Conservation (phyloP, 352 stramenopile species). For the Pythium chondricola region DNA sequence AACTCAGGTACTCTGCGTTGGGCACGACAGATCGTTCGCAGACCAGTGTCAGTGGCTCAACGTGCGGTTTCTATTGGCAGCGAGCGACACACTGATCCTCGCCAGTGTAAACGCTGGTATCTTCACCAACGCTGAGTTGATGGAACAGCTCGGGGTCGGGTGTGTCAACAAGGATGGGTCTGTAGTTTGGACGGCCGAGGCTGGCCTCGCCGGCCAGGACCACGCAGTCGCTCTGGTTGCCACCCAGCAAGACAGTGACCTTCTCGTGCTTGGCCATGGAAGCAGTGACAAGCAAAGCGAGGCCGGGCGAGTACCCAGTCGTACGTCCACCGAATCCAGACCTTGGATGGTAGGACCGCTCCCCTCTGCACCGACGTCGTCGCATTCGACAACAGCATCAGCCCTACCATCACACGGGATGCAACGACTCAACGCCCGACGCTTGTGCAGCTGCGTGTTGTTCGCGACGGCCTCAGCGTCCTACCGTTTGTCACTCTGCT, state of each 20-base stretch:
- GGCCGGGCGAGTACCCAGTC: slow-evolving; percentile 4
- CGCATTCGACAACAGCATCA: slow-evolving; percentile 1
- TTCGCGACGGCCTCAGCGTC: neutral
- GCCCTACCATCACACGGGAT: slow-evolving; percentile 1
- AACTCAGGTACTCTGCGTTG: slow-evolving; percentile 7
- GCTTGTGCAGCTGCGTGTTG: slow-evolving; percentile 1
- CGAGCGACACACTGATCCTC: slow-evolving; percentile 4
- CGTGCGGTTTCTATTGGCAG: neutral
- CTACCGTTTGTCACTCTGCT: slow-evolving; percentile 1
- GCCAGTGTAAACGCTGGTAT: slow-evolving; percentile 9
- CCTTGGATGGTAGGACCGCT: neutral
- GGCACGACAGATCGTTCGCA: slow-evolving; percentile 12
- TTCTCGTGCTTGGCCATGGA: slow-evolving; percentile 9
- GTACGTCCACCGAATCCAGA: slow-evolving; percentile 1
- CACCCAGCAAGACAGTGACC: neutral
- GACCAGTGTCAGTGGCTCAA: slow-evolving; percentile 1
- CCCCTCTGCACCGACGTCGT: slow-evolving; percentile 10
- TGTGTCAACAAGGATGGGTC: slow-evolving; percentile 4
- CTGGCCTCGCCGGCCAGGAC: slow-evolving; percentile 14
- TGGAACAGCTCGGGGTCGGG: slow-evolving; percentile 13
- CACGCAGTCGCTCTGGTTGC: slow-evolving; percentile 2
- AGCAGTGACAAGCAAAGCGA: slow-evolving; percentile 5
- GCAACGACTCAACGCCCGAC: neutral
- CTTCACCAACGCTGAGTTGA: slow-evolving; percentile 10
- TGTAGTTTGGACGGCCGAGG: slow-evolving; percentile 19